phyloP scores from a whole-genome alignment of 441 rosid species.

The Macaranga tanarius region DNA sequence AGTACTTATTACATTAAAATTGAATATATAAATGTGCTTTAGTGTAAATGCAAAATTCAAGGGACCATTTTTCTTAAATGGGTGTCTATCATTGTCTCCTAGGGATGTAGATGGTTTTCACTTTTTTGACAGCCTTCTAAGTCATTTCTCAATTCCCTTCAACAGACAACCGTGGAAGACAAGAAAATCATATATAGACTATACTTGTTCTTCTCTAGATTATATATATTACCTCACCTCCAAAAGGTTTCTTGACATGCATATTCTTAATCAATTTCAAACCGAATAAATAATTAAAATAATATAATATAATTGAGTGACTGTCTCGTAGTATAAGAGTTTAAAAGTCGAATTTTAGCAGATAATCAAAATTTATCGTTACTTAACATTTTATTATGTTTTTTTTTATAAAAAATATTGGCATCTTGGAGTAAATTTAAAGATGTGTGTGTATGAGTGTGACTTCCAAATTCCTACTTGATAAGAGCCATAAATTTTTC shows the following conservation, averaged over 20 bases:
- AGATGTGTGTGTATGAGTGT: background rate
- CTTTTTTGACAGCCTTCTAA: constrained; percentile 28
- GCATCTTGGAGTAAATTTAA: background rate
- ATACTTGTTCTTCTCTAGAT: constrained; percentile 12
- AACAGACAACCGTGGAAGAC: constrained; percentile 13
- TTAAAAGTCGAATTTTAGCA: too few relatives aligned
- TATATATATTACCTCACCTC: background rate
- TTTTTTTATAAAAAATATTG: too few relatives aligned
- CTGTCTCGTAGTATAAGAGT: too few relatives aligned
- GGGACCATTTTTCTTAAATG: constrained; percentile 38
- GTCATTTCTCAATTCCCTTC: constrained; percentile 16
- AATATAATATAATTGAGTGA: too few relatives aligned
- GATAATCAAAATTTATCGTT: too few relatives aligned
- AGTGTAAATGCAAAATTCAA: constrained; percentile 12
- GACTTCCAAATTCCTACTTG: background rate
- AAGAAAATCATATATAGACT: background rate
- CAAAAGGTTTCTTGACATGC: background rate
- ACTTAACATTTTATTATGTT: too few relatives aligned
- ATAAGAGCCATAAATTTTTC: constrained; percentile 13
- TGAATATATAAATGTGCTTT: background rate
- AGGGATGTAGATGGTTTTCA: constrained; percentile 30
- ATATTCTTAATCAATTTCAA: background rate
- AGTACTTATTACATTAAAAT: constrained; percentile 10
- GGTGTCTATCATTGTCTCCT: constrained; percentile 39
- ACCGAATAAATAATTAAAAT: background rate